Evolutionary conservation across 129 eudicot genomes (phyloP).

Genomic region (Artemisia tridentata): DNA sequence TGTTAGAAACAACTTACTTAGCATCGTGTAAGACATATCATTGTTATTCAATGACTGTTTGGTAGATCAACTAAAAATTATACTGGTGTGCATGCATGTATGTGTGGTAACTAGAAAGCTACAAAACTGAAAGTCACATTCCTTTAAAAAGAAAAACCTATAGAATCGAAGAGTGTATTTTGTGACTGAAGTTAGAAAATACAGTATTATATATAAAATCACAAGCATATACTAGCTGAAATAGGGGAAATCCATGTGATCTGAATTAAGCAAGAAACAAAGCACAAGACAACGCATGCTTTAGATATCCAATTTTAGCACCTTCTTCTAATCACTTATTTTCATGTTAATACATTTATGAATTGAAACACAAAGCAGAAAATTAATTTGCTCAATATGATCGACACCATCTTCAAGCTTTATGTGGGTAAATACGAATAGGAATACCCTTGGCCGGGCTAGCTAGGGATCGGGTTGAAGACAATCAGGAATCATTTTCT

Average conservation of each 20-base stretch:
- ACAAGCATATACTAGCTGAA: too few species aligned
- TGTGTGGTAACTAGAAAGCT: too few species aligned
- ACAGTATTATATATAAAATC: neutral
- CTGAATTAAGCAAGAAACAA: too few species aligned
- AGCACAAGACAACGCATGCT: too few species aligned
- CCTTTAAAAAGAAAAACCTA: too few species aligned
- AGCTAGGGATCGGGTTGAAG: neutral
- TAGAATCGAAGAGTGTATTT: neutral
- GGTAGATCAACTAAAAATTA: neutral
- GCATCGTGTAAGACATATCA: neutral
- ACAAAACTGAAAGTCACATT: too few species aligned
- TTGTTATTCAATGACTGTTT: neutral
- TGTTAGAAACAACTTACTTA: neutral
- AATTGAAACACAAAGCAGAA: constrained; percentile 6
- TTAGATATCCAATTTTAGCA: too few species aligned
- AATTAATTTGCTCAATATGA: neutral
- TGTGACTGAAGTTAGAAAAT: neutral
- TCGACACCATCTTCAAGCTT: constrained; percentile 7
- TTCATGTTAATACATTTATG: neutral
- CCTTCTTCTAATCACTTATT: too few species aligned
- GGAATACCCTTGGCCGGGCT: constrained; percentile 32
- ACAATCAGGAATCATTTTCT: neutral
- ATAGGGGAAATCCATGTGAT: too few species aligned
- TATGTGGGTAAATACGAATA: constrained; percentile 28
- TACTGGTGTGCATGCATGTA: neutral